Evolutionary conservation across 176 grass and related monocot genomes (phyloP).

Genomic region (Aegilops tauschii): DNA sequence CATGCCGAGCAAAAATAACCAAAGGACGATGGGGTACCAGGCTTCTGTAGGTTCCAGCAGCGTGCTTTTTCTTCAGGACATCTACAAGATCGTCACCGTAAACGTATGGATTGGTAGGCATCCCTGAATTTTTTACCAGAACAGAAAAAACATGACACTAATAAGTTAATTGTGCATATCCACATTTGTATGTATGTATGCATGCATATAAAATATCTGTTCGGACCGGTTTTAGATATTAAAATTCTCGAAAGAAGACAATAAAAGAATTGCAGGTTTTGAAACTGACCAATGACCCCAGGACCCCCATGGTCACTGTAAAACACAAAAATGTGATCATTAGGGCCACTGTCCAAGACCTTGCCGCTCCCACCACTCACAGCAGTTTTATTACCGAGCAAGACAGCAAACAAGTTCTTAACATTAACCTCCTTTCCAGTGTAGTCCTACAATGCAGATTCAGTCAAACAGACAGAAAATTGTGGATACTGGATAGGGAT

Average conservation of each 20-base stretch:
- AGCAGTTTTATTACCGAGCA: constrained; percentile 84
- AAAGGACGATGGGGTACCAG: constrained; percentile 53
- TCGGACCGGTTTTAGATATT: not conserved
- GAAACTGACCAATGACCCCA: constrained; percentile 81
- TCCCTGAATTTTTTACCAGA: constrained; percentile 49
- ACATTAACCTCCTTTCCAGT: constrained; percentile 69
- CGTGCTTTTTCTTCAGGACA: constrained; percentile 80
- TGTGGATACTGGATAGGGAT: not conserved
- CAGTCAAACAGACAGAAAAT: not conserved
- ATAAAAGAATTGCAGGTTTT: not conserved
- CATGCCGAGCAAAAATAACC: not conserved
- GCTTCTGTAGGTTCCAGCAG: constrained; percentile 82
- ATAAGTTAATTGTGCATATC: not conserved
- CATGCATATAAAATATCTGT: not conserved
- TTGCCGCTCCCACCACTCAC: constrained; percentile 83
- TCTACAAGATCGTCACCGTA: constrained; percentile 74
- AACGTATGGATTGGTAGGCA: constrained; percentile 86
- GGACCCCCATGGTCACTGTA: constrained; percentile 90
- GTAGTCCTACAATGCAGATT: constrained; percentile 58
- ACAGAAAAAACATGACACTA: constrained; percentile 6
- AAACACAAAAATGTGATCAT: constrained; percentile 94
- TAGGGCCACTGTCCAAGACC: constrained; percentile 76
- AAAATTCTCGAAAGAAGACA: not conserved
- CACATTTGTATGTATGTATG: no score
- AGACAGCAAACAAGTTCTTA: constrained; percentile 74